Conservation (phyloP, 768 basidiomycete genomes). For the Rhizopogon vesiculosus region DNA sequence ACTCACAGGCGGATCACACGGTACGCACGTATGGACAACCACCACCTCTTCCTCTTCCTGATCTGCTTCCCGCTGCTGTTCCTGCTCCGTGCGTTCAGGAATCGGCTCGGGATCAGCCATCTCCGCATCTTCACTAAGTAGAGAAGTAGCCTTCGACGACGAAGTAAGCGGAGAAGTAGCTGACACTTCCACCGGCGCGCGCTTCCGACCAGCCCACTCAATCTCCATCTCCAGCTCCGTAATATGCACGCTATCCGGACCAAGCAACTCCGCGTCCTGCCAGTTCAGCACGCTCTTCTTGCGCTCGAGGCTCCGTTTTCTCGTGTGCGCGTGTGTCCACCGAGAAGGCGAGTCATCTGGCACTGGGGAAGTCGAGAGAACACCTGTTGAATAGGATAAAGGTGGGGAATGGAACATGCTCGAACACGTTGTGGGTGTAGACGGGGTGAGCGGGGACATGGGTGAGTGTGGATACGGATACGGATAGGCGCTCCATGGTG, state of each 20-base stretch:
- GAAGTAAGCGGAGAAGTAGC: background rate
- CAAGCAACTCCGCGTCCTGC: conserved; percentile 41
- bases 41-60: conserved; percentile 26
- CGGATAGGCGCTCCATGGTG: background rate
- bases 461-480: conserved; percentile 10
- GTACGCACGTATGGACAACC: conserved; percentile 61
- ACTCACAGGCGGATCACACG: conserved; percentile 56
- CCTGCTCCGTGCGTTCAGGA: no score
- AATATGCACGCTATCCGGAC: conserved; percentile 39
- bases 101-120: background rate
- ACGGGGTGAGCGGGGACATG: conserved; percentile 14
- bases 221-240: conserved; percentile 37
- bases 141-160: background rate
- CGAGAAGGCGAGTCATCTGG: background rate
- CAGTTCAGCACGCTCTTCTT: conserved; percentile 28
- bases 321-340: background rate
- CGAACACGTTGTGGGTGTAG: conserved; percentile 11
- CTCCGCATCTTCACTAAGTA: conserved; percentile 1
- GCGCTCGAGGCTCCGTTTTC: background rate
- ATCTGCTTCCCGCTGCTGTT: no score
- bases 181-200: background rate
- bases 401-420: conserved; percentile 9
- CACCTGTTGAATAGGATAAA: background rate
- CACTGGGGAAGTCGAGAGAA: background rate
- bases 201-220: conserved; percentile 16